phyloP scores from a whole-genome alignment of 805 yeast genomes.

The Barnettozyma botsteinii region DNA sequence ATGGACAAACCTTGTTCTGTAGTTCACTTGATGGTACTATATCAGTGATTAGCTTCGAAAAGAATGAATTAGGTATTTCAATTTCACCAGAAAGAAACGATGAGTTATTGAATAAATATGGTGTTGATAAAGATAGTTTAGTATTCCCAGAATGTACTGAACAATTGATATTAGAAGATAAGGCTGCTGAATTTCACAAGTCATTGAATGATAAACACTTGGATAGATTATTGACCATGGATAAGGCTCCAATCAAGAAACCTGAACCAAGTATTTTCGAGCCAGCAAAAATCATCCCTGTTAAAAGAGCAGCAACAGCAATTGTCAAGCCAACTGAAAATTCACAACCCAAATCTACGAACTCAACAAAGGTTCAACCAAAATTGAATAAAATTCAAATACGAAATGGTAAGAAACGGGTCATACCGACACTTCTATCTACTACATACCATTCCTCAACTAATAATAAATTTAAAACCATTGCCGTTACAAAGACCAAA shows the following conservation, averaged over 20 bases:
- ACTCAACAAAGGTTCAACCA: slow-evolving; percentile 21
- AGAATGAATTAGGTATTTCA: slow-evolving; percentile 53
- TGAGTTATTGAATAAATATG: slow-evolving; percentile 71
- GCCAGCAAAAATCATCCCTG: background rate
- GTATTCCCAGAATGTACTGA: slow-evolving; percentile 83
- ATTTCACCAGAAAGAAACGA: slow-evolving; percentile 64
- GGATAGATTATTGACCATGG: slow-evolving; percentile 37
- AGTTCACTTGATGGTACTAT: slow-evolving; percentile 85
- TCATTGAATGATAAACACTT: slow-evolving; percentile 30
- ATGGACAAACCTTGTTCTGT: slow-evolving; percentile 66
- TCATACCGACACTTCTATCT: slow-evolving; percentile 63
- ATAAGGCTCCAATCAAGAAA: slow-evolving; percentile 10
- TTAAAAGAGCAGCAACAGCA: slow-evolving; percentile 2
- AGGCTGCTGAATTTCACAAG: slow-evolving; percentile 37
- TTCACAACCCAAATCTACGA: background rate
- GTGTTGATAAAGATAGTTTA: slow-evolving; percentile 79
- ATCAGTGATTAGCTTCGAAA: slow-evolving; percentile 57
- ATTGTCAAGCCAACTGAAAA: background rate
- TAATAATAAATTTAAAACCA: slow-evolving; percentile 15
- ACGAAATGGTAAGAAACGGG: slow-evolving; percentile 72
- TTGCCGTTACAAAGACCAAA: slow-evolving; percentile 12
- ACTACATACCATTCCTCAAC: slow-evolving; percentile 26
- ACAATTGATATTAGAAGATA: slow-evolving; percentile 69
- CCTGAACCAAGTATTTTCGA: background rate
- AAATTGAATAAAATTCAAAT: slow-evolving; percentile 48